These are phyloP conservation scores for Eucalyptus brandiana DNA, from an alignment of 345 rosid genomes.

Conservation along the genomic window DNA sequence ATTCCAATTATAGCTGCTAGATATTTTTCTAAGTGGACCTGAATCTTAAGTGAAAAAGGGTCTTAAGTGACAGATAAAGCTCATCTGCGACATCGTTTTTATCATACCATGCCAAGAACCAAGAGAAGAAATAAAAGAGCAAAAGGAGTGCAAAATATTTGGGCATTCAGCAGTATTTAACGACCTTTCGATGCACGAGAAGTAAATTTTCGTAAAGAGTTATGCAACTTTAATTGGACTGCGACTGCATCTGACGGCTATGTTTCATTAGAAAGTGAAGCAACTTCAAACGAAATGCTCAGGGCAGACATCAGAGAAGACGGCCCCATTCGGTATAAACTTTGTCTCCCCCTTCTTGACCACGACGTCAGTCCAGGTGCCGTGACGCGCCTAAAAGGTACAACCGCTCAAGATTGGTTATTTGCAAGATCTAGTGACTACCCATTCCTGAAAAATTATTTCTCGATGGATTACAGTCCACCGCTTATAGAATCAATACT, in stretches of 20 bases:
- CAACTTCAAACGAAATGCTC: not conserved
- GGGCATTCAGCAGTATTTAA: not conserved
- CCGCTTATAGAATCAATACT: not conserved
- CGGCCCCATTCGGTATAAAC: not conserved
- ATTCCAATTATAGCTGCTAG: not conserved
- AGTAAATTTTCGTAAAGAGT: not conserved
- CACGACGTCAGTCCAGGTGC: not conserved
- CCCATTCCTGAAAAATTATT: not conserved
- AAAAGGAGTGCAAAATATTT: not conserved
- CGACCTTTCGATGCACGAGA: not conserved
- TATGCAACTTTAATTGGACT: not conserved
- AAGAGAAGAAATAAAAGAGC: not conserved
- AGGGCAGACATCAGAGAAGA: not conserved
- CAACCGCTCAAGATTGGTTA: not conserved
- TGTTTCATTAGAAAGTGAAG: not conserved
- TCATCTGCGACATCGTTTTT: not conserved
- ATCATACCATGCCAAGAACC: not conserved
- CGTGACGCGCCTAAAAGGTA: not conserved
- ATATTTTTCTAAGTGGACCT: not conserved
- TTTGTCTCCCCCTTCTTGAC: not conserved
- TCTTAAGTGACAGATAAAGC: not conserved
- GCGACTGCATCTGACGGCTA: not conserved
- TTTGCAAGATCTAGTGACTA: not conserved
- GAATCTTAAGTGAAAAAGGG: not conserved
- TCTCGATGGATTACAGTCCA: not conserved